Base-by-base conservation (phyloP, 805 yeast genomes). In the Lachancea dasiensis region DNA sequence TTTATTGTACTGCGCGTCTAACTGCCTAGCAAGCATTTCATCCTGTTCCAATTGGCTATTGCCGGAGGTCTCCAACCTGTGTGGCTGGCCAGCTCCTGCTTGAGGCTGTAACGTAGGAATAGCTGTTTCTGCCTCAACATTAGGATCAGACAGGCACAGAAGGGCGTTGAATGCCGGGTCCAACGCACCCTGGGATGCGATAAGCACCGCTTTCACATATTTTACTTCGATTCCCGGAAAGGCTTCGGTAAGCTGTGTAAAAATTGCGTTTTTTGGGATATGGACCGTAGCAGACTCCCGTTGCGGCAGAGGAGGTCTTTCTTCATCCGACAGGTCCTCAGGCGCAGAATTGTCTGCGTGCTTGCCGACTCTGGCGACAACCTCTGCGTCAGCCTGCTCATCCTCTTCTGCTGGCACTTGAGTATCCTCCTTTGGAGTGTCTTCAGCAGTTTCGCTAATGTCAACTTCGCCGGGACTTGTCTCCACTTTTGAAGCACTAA, bases 91-190 rank as follows among this genome's bases (percentile, higher is more conserved):
- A 1, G 45, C 42, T 7, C 46, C 46, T 17, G 61, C 60, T 8
- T 49, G 47, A 20, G 37, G 31, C 7, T 17, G 26, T 15, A 25
- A 24, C 9, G n/a, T 34, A 20, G 75, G 77, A 32, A 74, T 66
- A 44, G 72, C 75, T 10, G 80, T 77, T 44, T 70, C 70, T 21
- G 50, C 54, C 31, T 63, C 61, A 43, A 69, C 69, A 3, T 69
- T 57, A 7, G 90, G 90, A 60, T 89, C 96, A 13, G 85, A 79
- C 38, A 86, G 63, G 49, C 74, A 86, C 43, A 90, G 67, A 51
- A 89, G 66, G 0, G 96, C 97, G 58, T 81, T 83, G 67, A 90
- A 90, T 1, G 96, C 95, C 1, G 84, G 79, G 50, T 86, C 96
- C 30, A 86, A 58, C 33, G 73, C 68, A 20, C 95, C 95, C 33